These are phyloP conservation scores for Sporisorium scitamineum DNA, from an alignment of 1,284 basidiomycete genomes.

Conservation along the genomic window DNA sequence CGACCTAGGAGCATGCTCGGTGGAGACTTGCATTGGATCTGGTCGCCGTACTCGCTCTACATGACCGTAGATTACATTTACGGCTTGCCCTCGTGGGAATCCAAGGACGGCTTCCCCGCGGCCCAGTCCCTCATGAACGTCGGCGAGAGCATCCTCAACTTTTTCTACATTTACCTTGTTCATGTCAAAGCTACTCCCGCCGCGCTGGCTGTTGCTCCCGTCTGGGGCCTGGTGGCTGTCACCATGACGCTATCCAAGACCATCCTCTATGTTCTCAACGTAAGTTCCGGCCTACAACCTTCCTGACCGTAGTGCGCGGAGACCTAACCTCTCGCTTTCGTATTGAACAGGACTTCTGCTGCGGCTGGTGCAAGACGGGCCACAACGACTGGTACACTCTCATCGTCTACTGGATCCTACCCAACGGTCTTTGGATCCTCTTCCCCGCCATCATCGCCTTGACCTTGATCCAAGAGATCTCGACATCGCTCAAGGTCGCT, in stretches of 20 bases:
- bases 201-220: conserved; percentile 74
- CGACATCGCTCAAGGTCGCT: conserved; percentile 37
- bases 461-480: conserved; percentile 39
- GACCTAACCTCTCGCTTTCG: not conserved
- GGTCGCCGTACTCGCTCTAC: conserved; percentile 72
- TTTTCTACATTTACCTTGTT: conserved; percentile 79
- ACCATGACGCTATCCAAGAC: conserved; percentile 87
- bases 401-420: conserved; percentile 78
- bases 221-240: conserved; percentile 80
- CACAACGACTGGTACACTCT: conserved; percentile 77
- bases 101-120: conserved; percentile 83
- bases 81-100: conserved; percentile 76
- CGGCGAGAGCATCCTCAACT: conserved; percentile 81
- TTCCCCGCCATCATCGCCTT: conserved; percentile 76
- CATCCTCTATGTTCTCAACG: conserved; percentile 73
- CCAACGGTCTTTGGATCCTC: conserved; percentile 83
- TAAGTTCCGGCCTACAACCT: conserved; percentile 6
- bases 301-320: not conserved
- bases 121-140: conserved; percentile 86
- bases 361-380: conserved; percentile 76
- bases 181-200: conserved; percentile 72
- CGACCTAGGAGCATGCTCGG: conserved; percentile 69
- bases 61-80: conserved; percentile 82
- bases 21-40: conserved; percentile 68
- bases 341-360: conserved; percentile 67